Base-by-base conservation (phyloP, 2,329 filamentous ascomycete species). In the Alternaria sp. region DNA sequence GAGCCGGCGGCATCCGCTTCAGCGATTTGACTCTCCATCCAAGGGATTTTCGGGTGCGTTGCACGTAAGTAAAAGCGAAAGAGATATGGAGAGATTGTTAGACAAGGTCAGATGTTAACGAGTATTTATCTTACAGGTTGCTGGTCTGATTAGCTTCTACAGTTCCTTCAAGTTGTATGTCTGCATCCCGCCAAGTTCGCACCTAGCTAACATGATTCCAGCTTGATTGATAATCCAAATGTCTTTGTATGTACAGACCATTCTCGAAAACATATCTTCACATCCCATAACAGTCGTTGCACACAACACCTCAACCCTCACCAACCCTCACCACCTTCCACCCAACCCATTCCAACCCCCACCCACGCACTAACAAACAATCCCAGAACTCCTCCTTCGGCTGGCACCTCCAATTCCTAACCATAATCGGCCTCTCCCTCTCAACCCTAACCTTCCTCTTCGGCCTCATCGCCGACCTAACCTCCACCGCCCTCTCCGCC, bases 401-500 rank as follows among this genome's bases (percentile, higher is more conserved):
- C 61, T 89, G 90, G 80, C 86, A 91, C 73, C 86, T 89, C 66
- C 89, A 92, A 77, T 92, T 91, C 73, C 84, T 93, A 30, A 93
- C 91, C 68, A 93, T 93, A 74, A 86, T 93, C 61, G 91, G 90
- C 25, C 85, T 93, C 46, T 81, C 84, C 1, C 81, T 91, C 23
- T 85, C 90, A 1, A 83, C 87, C 11, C 69, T 84, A 49, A 90
- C 88, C 54, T 93, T 93, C 76, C 69, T 79, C 54, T 79, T 86
- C 25, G 91, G 87, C 5, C 80, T 91, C 5, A 74, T 90, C 36
- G 89, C 90, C 57, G 91, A 93, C 76, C 70, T 92, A 9, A 69
- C 67, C 23, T 62, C 60, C 2, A 59, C 60, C 13, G 23, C 59
- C 47, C 13, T 59, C 47, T 57, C 32, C 76, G 87, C 21, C 15